Evolutionary conservation across 805 yeast genomes (phyloP), one percentile per base, ranked within the genome.

Genomic region (Brettanomyces anomalus): DNA sequence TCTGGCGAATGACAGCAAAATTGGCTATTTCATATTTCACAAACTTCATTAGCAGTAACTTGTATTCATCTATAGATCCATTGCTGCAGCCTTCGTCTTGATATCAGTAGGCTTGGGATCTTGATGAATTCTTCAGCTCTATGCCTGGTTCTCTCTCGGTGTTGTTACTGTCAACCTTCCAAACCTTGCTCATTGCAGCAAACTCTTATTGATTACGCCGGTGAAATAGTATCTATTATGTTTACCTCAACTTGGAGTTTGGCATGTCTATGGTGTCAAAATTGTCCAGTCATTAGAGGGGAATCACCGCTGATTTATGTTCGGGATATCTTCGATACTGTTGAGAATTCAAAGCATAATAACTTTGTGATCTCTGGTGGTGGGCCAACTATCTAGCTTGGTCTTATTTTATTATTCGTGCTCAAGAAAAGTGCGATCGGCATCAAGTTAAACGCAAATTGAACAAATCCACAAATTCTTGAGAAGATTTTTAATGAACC

Each of bases 21-120:
- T 36, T 20, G 10, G 39, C 30, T 21, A 17, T 36, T 36, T 31
- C 39, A 20, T 36, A 36, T 20, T 36, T 36, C 20, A 31, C 39
- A 5, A 36, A 36, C 31, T 36, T 36, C 31, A 36, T 36, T 8
- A 36, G 20, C 31, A 36, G 39, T 24, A 15, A 36, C 24, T 36
- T 36, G 31, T 14, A 36, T 21, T 31, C 39, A 14, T 26, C 20
- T 11, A 18, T 31, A 26, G 39, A 14, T 36, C 39, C 15, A 36
- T 36, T 36, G 39, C 31, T 36, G 39, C 18, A 20, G 39, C 10
- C 39, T 36, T 36, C 39, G 39, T 36, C 31, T 36, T 10, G 39
- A 36, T 36, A 14, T 36, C 31, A 36, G 31, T 14, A 3, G 10
- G 30, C 18, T 36, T 10, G n/a, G 18, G 21, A 15, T 17, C 30